Conservation (phyloP, 176 grass and related monocot species). For the Aegilops sharonensis region DNA sequence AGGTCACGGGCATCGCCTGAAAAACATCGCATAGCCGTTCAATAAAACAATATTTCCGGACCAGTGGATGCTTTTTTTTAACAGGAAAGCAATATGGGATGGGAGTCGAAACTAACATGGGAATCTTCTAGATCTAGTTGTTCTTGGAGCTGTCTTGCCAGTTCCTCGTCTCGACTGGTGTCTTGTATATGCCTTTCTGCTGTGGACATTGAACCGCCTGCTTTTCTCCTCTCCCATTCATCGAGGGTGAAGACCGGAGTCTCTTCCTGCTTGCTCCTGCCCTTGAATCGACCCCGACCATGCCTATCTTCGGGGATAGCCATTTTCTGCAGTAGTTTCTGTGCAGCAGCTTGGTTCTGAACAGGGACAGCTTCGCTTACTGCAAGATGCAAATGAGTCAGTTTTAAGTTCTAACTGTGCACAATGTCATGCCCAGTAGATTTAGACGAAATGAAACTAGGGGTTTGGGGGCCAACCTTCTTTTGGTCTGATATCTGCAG, state of each 20-base stretch:
- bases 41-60: neutral
- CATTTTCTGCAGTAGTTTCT: constrained; percentile 95
- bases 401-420: neutral
- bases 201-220: neutral
- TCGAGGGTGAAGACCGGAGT: constrained; percentile 82
- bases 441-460: neutral
- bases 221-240: constrained; percentile 92
- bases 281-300: constrained; percentile 53
- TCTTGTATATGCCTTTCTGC: constrained; percentile 45
- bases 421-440: neutral
- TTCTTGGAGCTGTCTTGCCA: constrained; percentile 75
- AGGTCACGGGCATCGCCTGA: constrained; percentile 39
- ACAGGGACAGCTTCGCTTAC: constrained; percentile 87
- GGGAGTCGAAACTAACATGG: constrained; percentile 29
- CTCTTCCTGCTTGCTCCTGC: constrained; percentile 66
- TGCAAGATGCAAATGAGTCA: constrained; percentile 23
- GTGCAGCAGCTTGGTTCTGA: constrained; percentile 91
- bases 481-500: constrained; percentile 67
- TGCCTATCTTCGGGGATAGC: constrained; percentile 41
- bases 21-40: constrained; percentile 3
- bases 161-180: constrained; percentile 71
- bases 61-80: neutral
- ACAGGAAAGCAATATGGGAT: neutral
- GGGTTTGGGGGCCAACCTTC: constrained; percentile 52
- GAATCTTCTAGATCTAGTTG: constrained; percentile 80